phyloP scores from a whole-genome alignment of 1,284 basidiomycete species.

The Coriolopsis trogii region DNA sequence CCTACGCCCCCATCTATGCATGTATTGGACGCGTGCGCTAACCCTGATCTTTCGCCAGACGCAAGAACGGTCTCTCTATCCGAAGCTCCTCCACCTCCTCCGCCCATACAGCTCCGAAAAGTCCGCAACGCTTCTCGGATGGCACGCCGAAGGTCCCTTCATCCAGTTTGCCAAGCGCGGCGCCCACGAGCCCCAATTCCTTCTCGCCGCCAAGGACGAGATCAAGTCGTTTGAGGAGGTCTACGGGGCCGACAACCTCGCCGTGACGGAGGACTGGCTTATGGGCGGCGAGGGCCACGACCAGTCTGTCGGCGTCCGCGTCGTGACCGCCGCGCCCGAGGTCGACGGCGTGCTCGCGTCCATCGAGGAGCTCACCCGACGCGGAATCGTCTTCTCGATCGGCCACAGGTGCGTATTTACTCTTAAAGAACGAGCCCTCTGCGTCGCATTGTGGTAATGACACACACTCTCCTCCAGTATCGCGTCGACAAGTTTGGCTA shows the following conservation, averaged over 20 bases:
- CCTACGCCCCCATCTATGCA: no score
- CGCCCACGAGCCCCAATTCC: constrained; percentile 74
- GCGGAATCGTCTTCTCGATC: constrained; percentile 81
- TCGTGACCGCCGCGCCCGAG: constrained; percentile 89
- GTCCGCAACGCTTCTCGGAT: constrained; percentile 78
- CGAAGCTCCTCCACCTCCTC: constrained; percentile 63
- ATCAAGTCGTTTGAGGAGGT: constrained; percentile 70
- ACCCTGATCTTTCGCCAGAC: constrained; percentile 47
- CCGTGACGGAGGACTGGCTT: constrained; percentile 66
- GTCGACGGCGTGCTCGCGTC: constrained; percentile 78
- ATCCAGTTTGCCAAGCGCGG: constrained; percentile 79
- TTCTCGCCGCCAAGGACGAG: constrained; percentile 65
- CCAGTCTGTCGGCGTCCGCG: constrained; percentile 64
- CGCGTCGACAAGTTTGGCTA: constrained; percentile 68
- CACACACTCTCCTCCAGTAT: constrained; percentile 43
- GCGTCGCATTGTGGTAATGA: not conserved
- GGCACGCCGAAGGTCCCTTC: constrained; percentile 92
- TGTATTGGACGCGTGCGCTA: not conserved
- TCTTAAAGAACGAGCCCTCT: not conserved
- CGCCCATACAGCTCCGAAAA: constrained; percentile 61
- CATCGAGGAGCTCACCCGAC: constrained; percentile 59
- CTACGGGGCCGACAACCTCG: constrained; percentile 70
- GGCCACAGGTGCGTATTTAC: constrained; percentile 72
- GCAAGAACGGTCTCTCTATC: constrained; percentile 73
- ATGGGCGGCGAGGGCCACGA: constrained; percentile 42